phyloP scores from a whole-genome alignment of 139 green algal species.

The Chlamydomonas incerta region DNA sequence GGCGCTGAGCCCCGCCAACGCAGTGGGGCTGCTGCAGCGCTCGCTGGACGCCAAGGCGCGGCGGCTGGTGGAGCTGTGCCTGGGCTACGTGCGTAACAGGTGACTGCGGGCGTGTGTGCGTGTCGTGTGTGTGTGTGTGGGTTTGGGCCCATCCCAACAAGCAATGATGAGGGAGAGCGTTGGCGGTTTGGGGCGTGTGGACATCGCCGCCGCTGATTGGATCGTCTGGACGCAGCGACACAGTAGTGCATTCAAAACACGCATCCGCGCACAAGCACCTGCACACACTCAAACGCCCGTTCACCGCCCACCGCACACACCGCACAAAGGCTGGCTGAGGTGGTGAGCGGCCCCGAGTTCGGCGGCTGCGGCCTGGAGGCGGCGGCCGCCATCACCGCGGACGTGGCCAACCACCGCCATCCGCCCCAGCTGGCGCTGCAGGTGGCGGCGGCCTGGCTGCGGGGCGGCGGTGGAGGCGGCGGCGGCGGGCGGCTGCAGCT shows the following conservation, averaged over 20 bases:
- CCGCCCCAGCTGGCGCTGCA: constrained; percentile 21
- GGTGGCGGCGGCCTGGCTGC: constrained; percentile 3
- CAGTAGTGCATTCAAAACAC: too few species aligned
- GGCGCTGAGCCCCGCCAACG: background rate
- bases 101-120: background rate
- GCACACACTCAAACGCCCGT: background rate
- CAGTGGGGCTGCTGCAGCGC: constrained; percentile 16
- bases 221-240: too few species aligned
- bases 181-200: too few species aligned
- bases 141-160: background rate
- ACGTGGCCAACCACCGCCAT: background rate
- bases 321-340: constrained; percentile 5
- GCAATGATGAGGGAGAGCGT: background rate
- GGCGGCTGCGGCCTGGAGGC: background rate
- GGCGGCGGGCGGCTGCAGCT: background rate
- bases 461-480: too few species aligned
- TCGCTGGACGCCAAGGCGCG: background rate
- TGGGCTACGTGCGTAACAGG: constrained; percentile 1
- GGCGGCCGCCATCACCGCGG: background rate
- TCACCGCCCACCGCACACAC: background rate
- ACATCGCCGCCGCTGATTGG: too few species aligned
- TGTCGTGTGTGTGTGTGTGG: background rate
- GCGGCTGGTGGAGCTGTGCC: constrained; percentile 31
- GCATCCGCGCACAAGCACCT: background rate
- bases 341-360: constrained; percentile 7